Percentiles rank a stretch among this genome's conserved stretches.
phyloP scores from a whole-genome alignment of 1,284 basidiomycete species.

The Hemileia vastatrix region DNA sequence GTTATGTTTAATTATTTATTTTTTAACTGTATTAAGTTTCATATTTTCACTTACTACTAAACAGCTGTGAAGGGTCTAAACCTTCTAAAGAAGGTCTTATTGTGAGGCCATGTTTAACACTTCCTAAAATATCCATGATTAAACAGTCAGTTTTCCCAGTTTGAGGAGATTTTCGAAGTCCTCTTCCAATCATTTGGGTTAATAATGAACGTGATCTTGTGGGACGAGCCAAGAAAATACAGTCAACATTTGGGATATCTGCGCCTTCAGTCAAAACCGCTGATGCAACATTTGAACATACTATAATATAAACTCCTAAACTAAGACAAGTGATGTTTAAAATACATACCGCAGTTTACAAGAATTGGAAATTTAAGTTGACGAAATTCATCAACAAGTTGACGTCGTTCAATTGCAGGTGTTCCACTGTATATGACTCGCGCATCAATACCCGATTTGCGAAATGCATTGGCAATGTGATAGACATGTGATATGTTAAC shows the following conservation, averaged over 20 bases:
- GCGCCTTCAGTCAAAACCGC: constrained; percentile 80
- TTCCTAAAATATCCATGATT: constrained; percentile 86
- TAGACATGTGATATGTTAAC: constrained; percentile 76
- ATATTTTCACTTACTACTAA: background rate
- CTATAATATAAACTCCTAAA: background rate
- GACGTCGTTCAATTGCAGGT: constrained; percentile 56
- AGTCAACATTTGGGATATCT: constrained; percentile 56
- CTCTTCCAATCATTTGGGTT: constrained; percentile 92
- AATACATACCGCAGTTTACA: constrained; percentile 61
- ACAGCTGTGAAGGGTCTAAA: constrained; percentile 29
- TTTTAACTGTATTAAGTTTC: no score
- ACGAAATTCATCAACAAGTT: constrained; percentile 61
- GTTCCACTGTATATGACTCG: constrained; percentile 68
- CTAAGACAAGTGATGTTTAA: background rate
- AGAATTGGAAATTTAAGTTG: constrained; percentile 70
- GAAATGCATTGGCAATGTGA: constrained; percentile 64
- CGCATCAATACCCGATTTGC: constrained; percentile 70
- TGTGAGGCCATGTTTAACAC: constrained; percentile 56
- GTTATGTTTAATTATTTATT: no score
- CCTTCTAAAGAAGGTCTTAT: constrained; percentile 20
- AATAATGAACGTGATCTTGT: constrained; percentile 81
- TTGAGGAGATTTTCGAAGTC: constrained; percentile 69
- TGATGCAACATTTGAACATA: background rate
- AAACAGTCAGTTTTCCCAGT: constrained; percentile 78
- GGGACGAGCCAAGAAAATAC: constrained; percentile 40